A percentile compares a stretch with the other conserved stretches of the same genome.
These are phyloP conservation scores for Daldinia vernicosa DNA, from an alignment of 495 filamentous ascomycete species.

Conservation along the genomic window DNA sequence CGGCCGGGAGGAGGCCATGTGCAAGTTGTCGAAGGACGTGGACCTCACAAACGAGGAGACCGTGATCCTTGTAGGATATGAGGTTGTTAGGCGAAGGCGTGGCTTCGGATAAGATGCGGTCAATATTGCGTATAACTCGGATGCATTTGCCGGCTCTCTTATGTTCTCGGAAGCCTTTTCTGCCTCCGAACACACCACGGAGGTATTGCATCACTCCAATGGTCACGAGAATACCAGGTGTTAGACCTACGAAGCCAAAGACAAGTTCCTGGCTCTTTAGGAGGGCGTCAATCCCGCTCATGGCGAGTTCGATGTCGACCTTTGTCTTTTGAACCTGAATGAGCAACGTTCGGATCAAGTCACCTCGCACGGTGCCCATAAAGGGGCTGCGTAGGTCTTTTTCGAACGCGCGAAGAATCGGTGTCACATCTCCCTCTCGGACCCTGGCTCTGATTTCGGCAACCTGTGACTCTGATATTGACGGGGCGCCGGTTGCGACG, in stretches of 20 bases:
- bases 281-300: slow-evolving; percentile 90
- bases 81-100: slow-evolving; percentile 69
- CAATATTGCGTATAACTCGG: slow-evolving; percentile 81
- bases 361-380: slow-evolving; percentile 78
- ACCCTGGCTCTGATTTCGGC: slow-evolving; percentile 77
- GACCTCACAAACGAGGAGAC: slow-evolving; percentile 86
- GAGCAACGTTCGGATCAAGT: slow-evolving; percentile 87
- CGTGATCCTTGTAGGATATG: slow-evolving; percentile 88
- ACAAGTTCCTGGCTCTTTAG: slow-evolving; percentile 96
- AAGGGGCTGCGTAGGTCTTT: slow-evolving; percentile 83
- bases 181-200: slow-evolving; percentile 68
- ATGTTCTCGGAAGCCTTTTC: slow-evolving; percentile 69
- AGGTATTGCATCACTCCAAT: slow-evolving; percentile 79
- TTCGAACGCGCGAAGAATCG: slow-evolving; percentile 90
- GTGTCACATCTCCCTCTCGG: slow-evolving; percentile 89
- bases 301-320: slow-evolving; percentile 95
- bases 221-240: slow-evolving; percentile 86
- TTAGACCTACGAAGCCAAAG: slow-evolving; percentile 94
- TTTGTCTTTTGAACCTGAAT: slow-evolving; percentile 99
- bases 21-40: slow-evolving; percentile 78
- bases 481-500: slow-evolving; percentile 51
- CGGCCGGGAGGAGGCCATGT: slow-evolving; percentile 67
- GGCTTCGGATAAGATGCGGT: slow-evolving; percentile 78
- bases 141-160: slow-evolving; percentile 70
- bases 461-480: slow-evolving; percentile 67